Conservation (phyloP, 164 flowering plant species). For the Tetrastigma voinierianum region DNA sequence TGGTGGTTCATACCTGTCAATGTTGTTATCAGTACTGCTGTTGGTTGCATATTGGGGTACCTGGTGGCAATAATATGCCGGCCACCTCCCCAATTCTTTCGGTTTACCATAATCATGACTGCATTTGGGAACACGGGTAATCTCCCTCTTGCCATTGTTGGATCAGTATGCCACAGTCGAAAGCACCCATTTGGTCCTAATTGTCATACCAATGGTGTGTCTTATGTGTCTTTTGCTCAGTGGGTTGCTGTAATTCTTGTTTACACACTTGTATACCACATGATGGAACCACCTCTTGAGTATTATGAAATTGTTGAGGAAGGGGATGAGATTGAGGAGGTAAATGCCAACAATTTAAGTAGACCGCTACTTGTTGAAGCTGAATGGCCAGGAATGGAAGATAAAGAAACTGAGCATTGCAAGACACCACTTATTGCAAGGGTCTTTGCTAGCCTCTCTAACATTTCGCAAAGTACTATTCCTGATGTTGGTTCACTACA, state of each 20-base stretch:
- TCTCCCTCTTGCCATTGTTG: slow-evolving; percentile 54
- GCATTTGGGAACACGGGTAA: slow-evolving; percentile 76
- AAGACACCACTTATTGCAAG: slow-evolving; percentile 64
- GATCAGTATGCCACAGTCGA: slow-evolving; percentile 48
- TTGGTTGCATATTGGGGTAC: slow-evolving; percentile 57
- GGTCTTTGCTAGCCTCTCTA: slow-evolving; percentile 38
- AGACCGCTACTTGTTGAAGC: slow-evolving; percentile 62
- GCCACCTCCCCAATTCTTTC: slow-evolving; percentile 50
- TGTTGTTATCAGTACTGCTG: slow-evolving; percentile 44
- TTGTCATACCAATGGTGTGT: slow-evolving; percentile 47
- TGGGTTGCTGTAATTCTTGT: slow-evolving; percentile 71
- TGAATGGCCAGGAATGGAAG: slow-evolving; percentile 71
- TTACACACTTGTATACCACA: slow-evolving; percentile 72
- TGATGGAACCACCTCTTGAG: slow-evolving; percentile 80
- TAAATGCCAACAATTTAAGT: slow-evolving; percentile 21
- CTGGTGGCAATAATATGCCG: slow-evolving; percentile 54
- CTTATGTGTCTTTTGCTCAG: slow-evolving; percentile 67
- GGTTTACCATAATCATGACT: slow-evolving; percentile 63
- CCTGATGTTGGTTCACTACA: slow-evolving; percentile 34
- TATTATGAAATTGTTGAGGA: slow-evolving; percentile 43
- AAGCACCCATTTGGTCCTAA: slow-evolving; percentile 51
- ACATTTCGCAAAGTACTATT: slow-evolving; percentile 27
- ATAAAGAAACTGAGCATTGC: slow-evolving; percentile 52
- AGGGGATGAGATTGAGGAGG: slow-evolving; percentile 20
- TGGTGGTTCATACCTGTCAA: slow-evolving; percentile 86